phyloP scores from a whole-genome alignment of 1,284 basidiomycete genomes.

The Malassezia psittaci region DNA sequence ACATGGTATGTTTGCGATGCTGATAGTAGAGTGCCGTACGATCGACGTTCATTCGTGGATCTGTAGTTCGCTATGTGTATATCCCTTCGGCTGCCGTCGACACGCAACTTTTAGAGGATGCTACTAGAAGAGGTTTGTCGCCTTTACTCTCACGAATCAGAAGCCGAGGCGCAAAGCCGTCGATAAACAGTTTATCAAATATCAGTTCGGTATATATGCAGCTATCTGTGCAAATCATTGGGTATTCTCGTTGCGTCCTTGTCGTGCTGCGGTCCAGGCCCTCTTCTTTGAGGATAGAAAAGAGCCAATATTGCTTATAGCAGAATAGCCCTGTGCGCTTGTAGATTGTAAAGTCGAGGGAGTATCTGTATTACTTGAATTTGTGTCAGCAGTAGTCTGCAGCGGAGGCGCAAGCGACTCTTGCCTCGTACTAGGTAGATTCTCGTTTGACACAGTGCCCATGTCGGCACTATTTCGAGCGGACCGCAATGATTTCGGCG shows the following conservation, averaged over 20 bases:
- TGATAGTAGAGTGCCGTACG: slow-evolving; percentile 80
- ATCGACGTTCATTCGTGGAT: slow-evolving; percentile 97
- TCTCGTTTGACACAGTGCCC: too few relatives aligned
- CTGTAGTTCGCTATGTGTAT: slow-evolving; percentile 93
- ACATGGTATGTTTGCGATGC: slow-evolving; percentile 63
- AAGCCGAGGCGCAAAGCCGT: slow-evolving; percentile 10
- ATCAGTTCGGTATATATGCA: not conserved
- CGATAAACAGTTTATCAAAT: not conserved
- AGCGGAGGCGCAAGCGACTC: too few relatives aligned
- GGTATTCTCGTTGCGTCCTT: not conserved
- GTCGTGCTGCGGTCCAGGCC: slow-evolving; percentile 18
- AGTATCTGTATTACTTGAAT: slow-evolving; percentile 21
- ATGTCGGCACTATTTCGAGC: not conserved
- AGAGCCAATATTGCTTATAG: slow-evolving; percentile 36
- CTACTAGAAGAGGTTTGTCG: slow-evolving; percentile 67
- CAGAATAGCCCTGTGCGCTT: slow-evolving; percentile 34
- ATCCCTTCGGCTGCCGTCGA: slow-evolving; percentile 85
- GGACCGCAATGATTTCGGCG: not conserved
- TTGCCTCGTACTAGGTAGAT: too few relatives aligned
- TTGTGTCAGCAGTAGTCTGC: not conserved
- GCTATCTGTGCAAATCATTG: not conserved
- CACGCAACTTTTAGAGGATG: slow-evolving; percentile 90
- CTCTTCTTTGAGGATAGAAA: slow-evolving; percentile 33
- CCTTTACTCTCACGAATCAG: not conserved
- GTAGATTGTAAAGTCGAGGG: slow-evolving; percentile 17